Percentiles rank a stretch among this genome's conserved stretches.
Conservation (phyloP, 1,284 basidiomycete species). For the Papiliotrema terrestris region DNA sequence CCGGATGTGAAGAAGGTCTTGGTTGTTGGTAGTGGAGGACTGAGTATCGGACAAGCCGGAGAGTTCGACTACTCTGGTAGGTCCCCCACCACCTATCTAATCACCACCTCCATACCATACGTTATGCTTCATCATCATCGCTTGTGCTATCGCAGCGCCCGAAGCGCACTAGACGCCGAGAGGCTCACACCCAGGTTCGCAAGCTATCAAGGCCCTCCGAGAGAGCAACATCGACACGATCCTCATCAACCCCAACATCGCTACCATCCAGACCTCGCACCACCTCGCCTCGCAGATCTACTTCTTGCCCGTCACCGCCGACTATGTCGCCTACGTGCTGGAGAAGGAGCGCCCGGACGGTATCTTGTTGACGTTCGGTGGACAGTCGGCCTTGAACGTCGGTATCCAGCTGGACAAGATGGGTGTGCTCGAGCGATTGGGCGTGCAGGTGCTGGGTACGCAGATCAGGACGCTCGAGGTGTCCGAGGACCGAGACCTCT, state of each 20-base stretch:
- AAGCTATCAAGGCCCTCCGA: conserved; percentile 95
- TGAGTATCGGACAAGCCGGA: conserved; percentile 97
- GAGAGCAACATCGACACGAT: conserved; percentile 95
- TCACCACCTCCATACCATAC: no score
- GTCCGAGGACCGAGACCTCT: conserved; percentile 95
- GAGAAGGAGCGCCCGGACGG: conserved; percentile 99
- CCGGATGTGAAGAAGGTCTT: conserved; percentile 90
- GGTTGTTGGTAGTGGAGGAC: conserved; percentile 92
- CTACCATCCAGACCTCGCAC: conserved; percentile 96
- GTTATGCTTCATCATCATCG: no score
- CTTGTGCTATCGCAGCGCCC: neutral
- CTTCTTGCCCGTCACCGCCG: conserved; percentile 93
- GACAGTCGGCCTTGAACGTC: conserved; percentile 96
- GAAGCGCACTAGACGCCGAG: neutral
- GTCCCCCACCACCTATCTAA: conserved; percentile 9
- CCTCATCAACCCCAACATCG: conserved; percentile 96
- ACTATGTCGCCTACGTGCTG: conserved; percentile 97
- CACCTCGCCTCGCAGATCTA: conserved; percentile 95
- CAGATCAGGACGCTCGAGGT: conserved; percentile 92
- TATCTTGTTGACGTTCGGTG: conserved; percentile 95
- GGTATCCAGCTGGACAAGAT: conserved; percentile 96
- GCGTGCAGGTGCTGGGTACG: conserved; percentile 92
- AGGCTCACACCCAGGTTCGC: conserved; percentile 58
- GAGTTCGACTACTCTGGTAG: conserved; percentile 97
- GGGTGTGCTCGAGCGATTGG: conserved; percentile 93